These are phyloP conservation scores for Perilla frutescens DNA, from an alignment of 257 asterid species.

Conservation along the genomic window DNA sequence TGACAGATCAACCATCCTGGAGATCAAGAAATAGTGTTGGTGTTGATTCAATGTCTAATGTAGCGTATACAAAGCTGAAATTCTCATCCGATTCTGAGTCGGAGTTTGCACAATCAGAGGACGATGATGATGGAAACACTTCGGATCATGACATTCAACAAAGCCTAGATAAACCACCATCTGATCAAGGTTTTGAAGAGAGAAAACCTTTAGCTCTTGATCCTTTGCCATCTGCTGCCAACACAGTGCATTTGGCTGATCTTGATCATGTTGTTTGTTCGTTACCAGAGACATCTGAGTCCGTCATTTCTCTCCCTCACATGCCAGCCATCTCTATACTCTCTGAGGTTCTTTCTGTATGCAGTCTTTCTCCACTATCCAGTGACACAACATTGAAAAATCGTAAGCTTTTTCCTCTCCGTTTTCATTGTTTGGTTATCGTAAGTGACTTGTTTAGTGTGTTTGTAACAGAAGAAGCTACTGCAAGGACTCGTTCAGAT, in stretches of 20 bases:
- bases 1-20: conserved; percentile 34
- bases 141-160: conserved; percentile 35
- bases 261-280: conserved; percentile 33
- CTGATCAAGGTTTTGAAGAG: conserved; percentile 37
- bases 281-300: conserved; percentile 35
- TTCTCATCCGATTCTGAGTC: conserved; percentile 86
- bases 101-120: conserved; percentile 70
- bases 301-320: conserved; percentile 41
- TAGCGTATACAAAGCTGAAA: conserved; percentile 74
- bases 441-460: conserved; percentile 32
- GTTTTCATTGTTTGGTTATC: background rate
- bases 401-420: conserved; percentile 42
- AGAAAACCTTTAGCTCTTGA: conserved; percentile 42
- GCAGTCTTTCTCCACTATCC: conserved; percentile 44
- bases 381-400: conserved; percentile 37
- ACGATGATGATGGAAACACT: conserved; percentile 65
- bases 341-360: conserved; percentile 59
- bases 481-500: conserved; percentile 31
- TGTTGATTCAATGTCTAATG: conserved; percentile 54
- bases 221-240: conserved; percentile 34
- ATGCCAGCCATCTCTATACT: conserved; percentile 51
- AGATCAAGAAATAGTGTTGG: conserved; percentile 7
- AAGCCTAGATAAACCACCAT: conserved; percentile 29
- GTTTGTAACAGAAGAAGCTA: conserved; percentile 44
- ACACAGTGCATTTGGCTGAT: conserved; percentile 45